Base-by-base conservation (phyloP, 2,329 filamentous ascomycete genomes). In the Hypoxylon rubiginosum region DNA sequence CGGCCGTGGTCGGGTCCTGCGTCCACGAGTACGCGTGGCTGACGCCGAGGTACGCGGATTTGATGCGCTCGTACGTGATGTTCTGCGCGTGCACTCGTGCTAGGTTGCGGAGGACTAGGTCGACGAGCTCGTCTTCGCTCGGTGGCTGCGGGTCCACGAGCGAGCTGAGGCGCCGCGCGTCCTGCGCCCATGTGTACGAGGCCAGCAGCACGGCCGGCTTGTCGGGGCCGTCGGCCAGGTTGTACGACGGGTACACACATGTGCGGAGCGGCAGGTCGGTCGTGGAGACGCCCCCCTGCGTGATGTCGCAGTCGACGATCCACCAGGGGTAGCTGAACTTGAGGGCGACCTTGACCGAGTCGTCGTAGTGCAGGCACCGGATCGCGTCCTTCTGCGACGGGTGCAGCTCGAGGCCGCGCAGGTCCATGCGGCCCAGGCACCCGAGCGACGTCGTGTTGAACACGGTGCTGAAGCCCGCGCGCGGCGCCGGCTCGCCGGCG, bases 191-290 rank as follows among this genome's bases (percentile, higher is more conserved):
- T 8, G 56, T 64, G 39, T 53, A 64, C 15, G 56, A 64, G 26
- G 26, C 43, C 2, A 65, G 50, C 17, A 65, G 53, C 34, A 66
- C 51, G 11, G 53, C 53, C 11, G 39, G 32, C 34, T 53, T 58
- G 9, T 45, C 34, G 2, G 50, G 9, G 7, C 24, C n/a, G 39
- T 63, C 73, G n/a, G 73, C n/a, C 48, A 76, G 52, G 43, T 75
- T 76, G 64, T 78, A 79, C 1, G 72, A 75, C 9, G 75, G 77
- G 66, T 78, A 79, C 2, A 78, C 78, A 50, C 71, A 74, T 15
- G 64, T 70, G 3, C 76, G 70, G 24, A 74, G 62, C 1, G 71
- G 67, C 8, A 74, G 65, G 56, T 78, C 75, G 8, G 77, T 74
- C 36, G 64, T 63, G 10, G 66, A 69, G 3, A 71, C 49, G 8